Base-by-base conservation (phyloP, 2,329 filamentous ascomycete genomes). In the Ceratocystis papillata region DNA sequence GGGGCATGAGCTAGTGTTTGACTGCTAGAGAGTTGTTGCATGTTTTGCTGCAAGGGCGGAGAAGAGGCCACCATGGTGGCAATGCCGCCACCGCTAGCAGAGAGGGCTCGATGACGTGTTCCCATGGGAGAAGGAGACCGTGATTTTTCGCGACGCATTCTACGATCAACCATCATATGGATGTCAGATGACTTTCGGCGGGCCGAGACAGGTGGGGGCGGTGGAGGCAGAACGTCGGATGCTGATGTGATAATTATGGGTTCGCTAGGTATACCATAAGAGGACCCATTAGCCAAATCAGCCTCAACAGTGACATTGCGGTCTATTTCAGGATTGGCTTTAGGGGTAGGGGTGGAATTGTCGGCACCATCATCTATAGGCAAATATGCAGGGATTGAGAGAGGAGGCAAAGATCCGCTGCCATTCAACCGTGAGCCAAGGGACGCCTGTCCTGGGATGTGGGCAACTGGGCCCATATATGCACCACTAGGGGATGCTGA, bases 61-160 rank as follows among this genome's bases (percentile, higher is more conserved):
- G 74, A 73, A 1, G 77, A 74, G 25, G 60, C 37, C 70, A 78
- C 70, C 12, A 15, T 41, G 1, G 79, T 74, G 0, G 76, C 77
- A 0, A 74, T 70, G 0, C 79, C 79, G 41, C 77, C 76, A 1
- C 77, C 76, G 61, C 80, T 77, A 55, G 75, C 73, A 30, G 65
- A 67, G 7, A 67, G 61, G 28, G 65, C 55, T 22, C 65, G 61
- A 50, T 48, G 28, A 30, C 63, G 65, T 7, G 53, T 63, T 2
- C 81, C 79, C 1, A 82, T 73, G 0, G 82, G 81, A 2, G 82
- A 85, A 12, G 81, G 82, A 4, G 82, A 84, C 15, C 81, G 77
- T 1, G 81, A 83, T 12, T 50, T 60, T 1, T 78, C 78, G 46
- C 80, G 76, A 69, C 77, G 78, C 73, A 83, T 82, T 48, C 80